A percentile compares a stretch with the other conserved stretches of the same genome.
Conservation (phyloP, 2,329 filamentous ascomycete genomes). For the Paecilomyces formosus region DNA sequence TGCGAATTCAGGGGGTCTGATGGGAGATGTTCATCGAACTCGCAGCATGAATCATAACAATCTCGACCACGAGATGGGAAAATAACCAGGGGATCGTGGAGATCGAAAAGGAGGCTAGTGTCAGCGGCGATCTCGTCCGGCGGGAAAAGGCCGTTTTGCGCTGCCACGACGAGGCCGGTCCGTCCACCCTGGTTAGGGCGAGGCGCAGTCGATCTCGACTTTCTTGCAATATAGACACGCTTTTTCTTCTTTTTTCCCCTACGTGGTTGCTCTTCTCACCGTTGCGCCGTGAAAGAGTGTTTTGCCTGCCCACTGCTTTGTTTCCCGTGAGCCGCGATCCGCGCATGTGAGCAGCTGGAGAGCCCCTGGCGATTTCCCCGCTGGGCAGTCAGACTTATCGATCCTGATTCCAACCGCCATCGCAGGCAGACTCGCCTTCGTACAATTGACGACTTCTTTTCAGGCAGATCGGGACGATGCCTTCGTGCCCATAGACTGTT, state of each 20-base stretch:
- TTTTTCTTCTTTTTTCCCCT: background rate
- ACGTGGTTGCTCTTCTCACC: background rate
- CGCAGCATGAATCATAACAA: background rate
- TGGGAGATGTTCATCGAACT: background rate
- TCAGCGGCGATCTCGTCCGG: background rate
- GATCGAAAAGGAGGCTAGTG: background rate
- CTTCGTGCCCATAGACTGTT: constrained; percentile 5
- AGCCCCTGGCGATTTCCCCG: background rate
- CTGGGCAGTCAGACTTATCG: background rate
- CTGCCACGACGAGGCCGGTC: background rate
- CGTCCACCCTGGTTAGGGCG: background rate
- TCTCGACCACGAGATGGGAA: background rate
- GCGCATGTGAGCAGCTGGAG: background rate
- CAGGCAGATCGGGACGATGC: background rate
- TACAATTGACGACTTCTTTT: constrained; percentile 1
- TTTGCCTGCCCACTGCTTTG: background rate
- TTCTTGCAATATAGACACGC: background rate
- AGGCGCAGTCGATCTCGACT: background rate
- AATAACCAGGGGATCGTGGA: background rate
- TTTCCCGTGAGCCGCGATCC: background rate
- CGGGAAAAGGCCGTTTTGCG: background rate
- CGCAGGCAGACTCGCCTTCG: background rate
- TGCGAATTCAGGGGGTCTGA: background rate
- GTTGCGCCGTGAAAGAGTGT: background rate
- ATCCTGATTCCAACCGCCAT: background rate